phyloP scores from a whole-genome alignment of 129 eudicot species.

The Dittrichia graveolens region DNA sequence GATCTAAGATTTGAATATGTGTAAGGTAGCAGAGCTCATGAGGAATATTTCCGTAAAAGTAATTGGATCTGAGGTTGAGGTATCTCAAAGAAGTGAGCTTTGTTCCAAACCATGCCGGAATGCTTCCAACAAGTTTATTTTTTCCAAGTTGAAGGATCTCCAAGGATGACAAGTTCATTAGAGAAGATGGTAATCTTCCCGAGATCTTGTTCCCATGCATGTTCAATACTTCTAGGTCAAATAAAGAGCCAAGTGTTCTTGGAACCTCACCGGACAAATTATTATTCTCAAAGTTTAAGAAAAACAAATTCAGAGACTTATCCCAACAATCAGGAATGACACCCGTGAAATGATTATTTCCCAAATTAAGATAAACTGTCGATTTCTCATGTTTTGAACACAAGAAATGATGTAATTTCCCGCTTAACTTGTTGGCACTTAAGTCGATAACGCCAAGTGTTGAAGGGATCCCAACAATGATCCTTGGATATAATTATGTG shows the following conservation, averaged over 20 bases:
- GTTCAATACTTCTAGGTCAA: no score
- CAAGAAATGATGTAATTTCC: slow-evolving; percentile 31
- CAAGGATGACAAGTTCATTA: no score
- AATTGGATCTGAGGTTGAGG: slow-evolving; percentile 27
- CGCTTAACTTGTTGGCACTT: slow-evolving; percentile 4
- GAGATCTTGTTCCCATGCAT: no score
- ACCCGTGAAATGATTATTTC: slow-evolving; percentile 31
- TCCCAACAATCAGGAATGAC: slow-evolving; percentile 40
- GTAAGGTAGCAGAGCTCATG: slow-evolving; percentile 24
- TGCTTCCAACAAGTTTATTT: no score
- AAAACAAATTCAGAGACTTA: no score
- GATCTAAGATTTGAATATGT: slow-evolving; percentile 29
- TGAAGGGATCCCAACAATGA: background rate
- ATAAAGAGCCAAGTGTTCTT: no score
- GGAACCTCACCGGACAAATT: no score
- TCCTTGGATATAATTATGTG: slow-evolving; percentile 6
- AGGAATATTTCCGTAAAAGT: slow-evolving; percentile 16
- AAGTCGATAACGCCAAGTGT: background rate
- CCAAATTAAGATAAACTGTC: slow-evolving; percentile 28
- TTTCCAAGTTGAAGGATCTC: no score
- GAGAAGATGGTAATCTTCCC: no score
- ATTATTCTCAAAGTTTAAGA: no score
- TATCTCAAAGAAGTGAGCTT: background rate
- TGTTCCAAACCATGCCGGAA: slow-evolving; percentile 24
- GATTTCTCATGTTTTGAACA: slow-evolving; percentile 19